Evolutionary conservation across 257 asterid species (phyloP), one percentile per base, ranked within the genome.

Genomic region (Nicotiana undulata): DNA sequence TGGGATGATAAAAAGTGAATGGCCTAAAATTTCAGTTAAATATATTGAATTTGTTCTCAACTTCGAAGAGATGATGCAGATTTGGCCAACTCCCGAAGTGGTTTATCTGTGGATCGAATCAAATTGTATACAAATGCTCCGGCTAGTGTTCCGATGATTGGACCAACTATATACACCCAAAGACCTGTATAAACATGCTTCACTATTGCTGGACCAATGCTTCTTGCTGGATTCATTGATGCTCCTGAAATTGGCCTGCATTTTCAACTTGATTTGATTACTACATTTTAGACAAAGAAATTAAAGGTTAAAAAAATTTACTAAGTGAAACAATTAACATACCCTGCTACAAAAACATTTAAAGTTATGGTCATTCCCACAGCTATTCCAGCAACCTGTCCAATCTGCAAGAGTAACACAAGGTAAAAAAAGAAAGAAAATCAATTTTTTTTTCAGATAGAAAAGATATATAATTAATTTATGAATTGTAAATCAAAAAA

Each of bases 191-290:
- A 91, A 6, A 80, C 78, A 11, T 80, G 87, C 22, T 77, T 90
- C 66, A 91, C 94, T 3, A 93, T 18, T 66, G 97, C 98, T 20
- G 98, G 98, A 1, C 96, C 98, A 66, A 94, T 74, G 79, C 96
- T 94, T 85, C 98, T 86, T 16, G 98, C 97, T 34, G 97, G 98
- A 82, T 94, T 94, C 98, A 94, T 93, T 0, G 97, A 94, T 4
- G 97, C 97, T 37, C 98, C 98, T 6, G 98, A 93, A 53, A 91
- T 84, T 4, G 95, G 97, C 86, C 98, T 94, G 87, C 87, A 85
- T 12, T 32, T 15, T 10, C 9, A 40, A 40, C 46, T 7, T 40
- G 8, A 65, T 26, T 63, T 51, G 16, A 12, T n/a, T 46, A 24
- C 5, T 46, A 24, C 5, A 20, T 46, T 72, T 72, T 22, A 22